Conservation (phyloP, 1,139 yeast genomes). For the Kodamaea suecica region DNA sequence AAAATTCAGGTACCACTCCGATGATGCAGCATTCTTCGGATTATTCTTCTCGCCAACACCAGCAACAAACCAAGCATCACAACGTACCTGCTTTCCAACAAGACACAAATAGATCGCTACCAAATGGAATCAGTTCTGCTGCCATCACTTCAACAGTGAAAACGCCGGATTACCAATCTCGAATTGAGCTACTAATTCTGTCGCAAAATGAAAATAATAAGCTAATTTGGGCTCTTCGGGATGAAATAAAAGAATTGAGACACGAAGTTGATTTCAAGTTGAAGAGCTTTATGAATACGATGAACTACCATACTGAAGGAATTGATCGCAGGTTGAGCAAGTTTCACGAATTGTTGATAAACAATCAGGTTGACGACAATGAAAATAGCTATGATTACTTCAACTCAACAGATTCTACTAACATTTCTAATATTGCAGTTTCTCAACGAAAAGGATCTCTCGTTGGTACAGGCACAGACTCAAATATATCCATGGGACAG, state of each 20-base stretch:
- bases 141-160: too few relatives aligned
- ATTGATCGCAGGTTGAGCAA: slow-evolving; percentile 9
- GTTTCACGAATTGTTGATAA: slow-evolving; percentile 6
- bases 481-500: too few relatives aligned
- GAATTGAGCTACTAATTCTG: slow-evolving; percentile 9
- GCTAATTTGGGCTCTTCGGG: slow-evolving; percentile 8
- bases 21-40: too few relatives aligned
- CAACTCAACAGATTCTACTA: background rate
- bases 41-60: too few relatives aligned
- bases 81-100: too few relatives aligned
- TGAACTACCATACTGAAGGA: slow-evolving; percentile 9
- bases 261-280: slow-evolving; percentile 11
- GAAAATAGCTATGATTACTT: background rate
- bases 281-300: slow-evolving; percentile 6
- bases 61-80: too few relatives aligned
- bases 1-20: too few relatives aligned
- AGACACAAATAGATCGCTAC: too few relatives aligned
- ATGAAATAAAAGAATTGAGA: slow-evolving; percentile 11
- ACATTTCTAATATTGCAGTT: too few relatives aligned
- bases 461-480: too few relatives aligned
- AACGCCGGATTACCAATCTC: background rate
- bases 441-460: too few relatives aligned
- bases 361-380: background rate
- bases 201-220: slow-evolving; percentile 10
- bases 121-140: too few relatives aligned